Evolutionary conservation across 352 stramenopile species (phyloP).

Genomic region (Globisporangium okanoganense): DNA sequence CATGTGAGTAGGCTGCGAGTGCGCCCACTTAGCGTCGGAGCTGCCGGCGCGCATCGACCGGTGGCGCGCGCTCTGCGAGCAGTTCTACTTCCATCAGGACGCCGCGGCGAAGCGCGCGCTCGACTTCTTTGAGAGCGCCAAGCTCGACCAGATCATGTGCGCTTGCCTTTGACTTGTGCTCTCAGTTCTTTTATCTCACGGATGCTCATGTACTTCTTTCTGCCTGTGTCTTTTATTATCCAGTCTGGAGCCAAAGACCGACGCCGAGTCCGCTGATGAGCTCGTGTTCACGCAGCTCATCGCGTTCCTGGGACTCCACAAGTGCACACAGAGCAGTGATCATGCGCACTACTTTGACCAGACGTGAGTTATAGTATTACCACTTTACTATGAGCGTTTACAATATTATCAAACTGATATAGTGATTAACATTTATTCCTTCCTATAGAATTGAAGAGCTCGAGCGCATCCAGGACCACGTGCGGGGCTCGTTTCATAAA

Average conservation of each 20-base stretch:
- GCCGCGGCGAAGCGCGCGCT: conserved; percentile 55
- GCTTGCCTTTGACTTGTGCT: not conserved
- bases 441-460: conserved; percentile 45
- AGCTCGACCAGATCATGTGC: conserved; percentile 65
- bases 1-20: conserved; percentile 27
- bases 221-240: not conserved
- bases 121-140: conserved; percentile 59
- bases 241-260: conserved; percentile 9
- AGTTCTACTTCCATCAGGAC: conserved; percentile 66
- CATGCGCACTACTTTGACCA: conserved; percentile 36
- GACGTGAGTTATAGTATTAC: conserved; percentile 24
- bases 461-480: conserved; percentile 62
- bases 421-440: not conserved
- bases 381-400: not conserved
- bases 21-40: conserved; percentile 23
- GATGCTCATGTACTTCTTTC: not conserved
- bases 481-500: conserved; percentile 52
- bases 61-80: conserved; percentile 55
- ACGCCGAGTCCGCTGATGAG: conserved; percentile 14
- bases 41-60: conserved; percentile 27
- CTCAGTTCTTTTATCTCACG: not conserved
- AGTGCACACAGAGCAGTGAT: conserved; percentile 29
- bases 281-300: conserved; percentile 20
- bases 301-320: conserved; percentile 34
- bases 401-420: not conserved